phyloP scores from a whole-genome alignment of 345 rosid genomes.

The Chamaenerion angustifolium region DNA sequence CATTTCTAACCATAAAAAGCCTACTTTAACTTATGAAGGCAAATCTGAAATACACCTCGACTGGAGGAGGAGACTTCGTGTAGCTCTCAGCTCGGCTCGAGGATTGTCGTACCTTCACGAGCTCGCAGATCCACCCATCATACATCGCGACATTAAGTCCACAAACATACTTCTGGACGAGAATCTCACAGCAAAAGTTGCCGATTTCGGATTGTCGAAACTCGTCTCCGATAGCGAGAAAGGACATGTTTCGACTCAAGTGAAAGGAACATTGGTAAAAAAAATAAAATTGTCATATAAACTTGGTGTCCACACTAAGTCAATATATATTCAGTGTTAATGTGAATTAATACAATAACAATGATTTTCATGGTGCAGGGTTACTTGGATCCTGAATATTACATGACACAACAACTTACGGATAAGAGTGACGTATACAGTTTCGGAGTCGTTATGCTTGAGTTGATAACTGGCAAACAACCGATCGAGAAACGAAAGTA shows the following conservation, averaged over 20 bases:
- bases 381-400: conserved; percentile 92
- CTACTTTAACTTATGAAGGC: conserved; percentile 43
- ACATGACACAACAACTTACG: conserved; percentile 86
- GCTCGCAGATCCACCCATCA: conserved; percentile 88
- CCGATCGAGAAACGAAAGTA: conserved; percentile 88
- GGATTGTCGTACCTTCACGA: conserved; percentile 95
- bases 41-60: conserved; percentile 51
- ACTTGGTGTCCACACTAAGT: no score
- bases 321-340: no score
- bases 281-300: no score
- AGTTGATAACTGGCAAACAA: conserved; percentile 63
- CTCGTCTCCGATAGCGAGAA: conserved; percentile 78
- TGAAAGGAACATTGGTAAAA: conserved; percentile 90
- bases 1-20: no score
- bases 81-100: conserved; percentile 88
- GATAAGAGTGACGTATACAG: conserved; percentile 95
- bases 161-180: conserved; percentile 80
- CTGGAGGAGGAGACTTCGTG: conserved; percentile 78
- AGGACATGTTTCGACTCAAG: conserved; percentile 98
- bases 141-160: conserved; percentile 88
- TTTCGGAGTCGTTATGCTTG: conserved; percentile 86
- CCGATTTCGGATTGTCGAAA: conserved; percentile 93
- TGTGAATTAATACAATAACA: no score
- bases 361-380: conserved; percentile 33
- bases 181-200: conserved; percentile 71